Evolutionary conservation across 306 rosid genomes (phyloP).

Genomic region (Vigna trinervia): DNA sequence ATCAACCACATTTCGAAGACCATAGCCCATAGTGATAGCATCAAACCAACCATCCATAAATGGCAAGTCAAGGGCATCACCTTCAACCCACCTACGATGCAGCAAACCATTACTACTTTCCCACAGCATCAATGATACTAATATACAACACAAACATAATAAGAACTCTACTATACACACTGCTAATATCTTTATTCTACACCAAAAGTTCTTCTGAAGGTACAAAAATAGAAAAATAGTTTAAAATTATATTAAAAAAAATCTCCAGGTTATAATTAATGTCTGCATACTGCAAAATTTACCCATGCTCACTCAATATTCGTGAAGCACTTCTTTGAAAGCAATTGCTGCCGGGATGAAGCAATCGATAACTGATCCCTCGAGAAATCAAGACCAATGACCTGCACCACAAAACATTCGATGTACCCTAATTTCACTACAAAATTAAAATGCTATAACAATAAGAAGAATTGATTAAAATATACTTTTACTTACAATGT

Average conservation of each 20-base stretch:
- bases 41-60: conserved; percentile 74
- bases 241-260: neutral
- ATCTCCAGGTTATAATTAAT: conserved; percentile 8
- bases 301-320: conserved; percentile 77
- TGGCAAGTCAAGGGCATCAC: conserved; percentile 92
- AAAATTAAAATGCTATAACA: neutral
- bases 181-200: neutral
- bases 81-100: conserved; percentile 81
- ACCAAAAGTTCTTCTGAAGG: neutral
- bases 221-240: neutral
- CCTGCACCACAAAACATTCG: conserved; percentile 55
- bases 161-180: neutral
- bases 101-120: conserved; percentile 36
- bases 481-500: no score
- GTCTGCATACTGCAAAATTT: conserved; percentile 38
- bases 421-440: neutral
- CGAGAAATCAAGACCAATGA: conserved; percentile 70
- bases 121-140: conserved; percentile 21
- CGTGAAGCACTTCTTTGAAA: conserved; percentile 51
- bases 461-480: neutral
- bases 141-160: conserved; percentile 10
- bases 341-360: conserved; percentile 57
- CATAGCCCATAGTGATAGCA: conserved; percentile 91
- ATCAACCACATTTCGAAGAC: conserved; percentile 85
- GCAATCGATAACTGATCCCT: conserved; percentile 71